Evolutionary conservation across 2,329 filamentous ascomycete species (phyloP), one percentile per base, ranked within the genome.

Genomic region (Fusarium nygamai): DNA sequence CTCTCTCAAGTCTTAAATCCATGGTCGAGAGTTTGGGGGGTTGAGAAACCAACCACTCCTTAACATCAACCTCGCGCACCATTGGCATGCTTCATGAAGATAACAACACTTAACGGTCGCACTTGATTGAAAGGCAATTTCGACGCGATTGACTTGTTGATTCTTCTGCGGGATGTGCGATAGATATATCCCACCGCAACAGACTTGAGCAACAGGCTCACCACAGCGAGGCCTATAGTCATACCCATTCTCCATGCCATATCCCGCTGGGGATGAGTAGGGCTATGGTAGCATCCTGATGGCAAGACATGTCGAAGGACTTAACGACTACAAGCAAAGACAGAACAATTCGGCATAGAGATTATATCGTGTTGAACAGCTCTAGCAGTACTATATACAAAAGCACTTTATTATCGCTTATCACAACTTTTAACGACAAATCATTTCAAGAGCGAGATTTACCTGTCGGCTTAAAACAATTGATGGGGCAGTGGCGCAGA

Each of bases 131-230:
- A 73, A 71, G 67, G 60, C 73, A 75, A 63, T 74, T 56, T 76
- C 73, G 73, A 53, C 70, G 70, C 61, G 67, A 67, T 66, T 58
- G 73, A 76, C 70, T 76, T 76, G 73, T 69, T 71, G 36, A 46
- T 36, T 63, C 58, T 72, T 71, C 67, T 67, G 67, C 64, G 66
- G 53, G 69, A 76, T 63, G 64, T 67, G 73, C 48, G 76, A 72
- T 76, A 78, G 75, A 78, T 76, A 75, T 78, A 76, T 77, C 75
- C 61, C 72, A 69, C 73, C 64, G 69, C 66, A 63, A 61, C 61
- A 57, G 61, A 65, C 33, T 61, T 70, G 61, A 59, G 66, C 39
- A 61, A 54, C 65, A 72, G 53, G 62, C 39, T 51, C 51, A 44
- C 57, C 54, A 57, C 36, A 48, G 48, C 31, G 41, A 47, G 53